phyloP scores from a whole-genome alignment of 1,284 basidiomycete species.

The Sanghuangporus baumii region DNA sequence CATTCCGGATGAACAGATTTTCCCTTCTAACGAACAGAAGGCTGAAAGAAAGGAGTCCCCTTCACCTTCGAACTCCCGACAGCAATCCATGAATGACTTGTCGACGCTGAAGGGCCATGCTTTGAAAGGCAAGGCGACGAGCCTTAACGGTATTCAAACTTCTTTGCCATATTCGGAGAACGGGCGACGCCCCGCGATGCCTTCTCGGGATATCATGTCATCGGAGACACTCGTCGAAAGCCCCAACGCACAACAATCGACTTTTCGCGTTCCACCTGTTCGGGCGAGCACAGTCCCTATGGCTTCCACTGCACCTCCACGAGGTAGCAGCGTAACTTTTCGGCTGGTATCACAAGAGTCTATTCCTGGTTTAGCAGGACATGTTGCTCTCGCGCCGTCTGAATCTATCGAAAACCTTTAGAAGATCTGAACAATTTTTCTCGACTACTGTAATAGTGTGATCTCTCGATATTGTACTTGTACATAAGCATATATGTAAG shows the following conservation, averaged over 20 bases:
- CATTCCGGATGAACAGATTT: not conserved
- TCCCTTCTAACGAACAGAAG: not conserved
- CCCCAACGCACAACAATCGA: not conserved
- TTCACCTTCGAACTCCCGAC: not conserved
- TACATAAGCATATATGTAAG: too few relatives aligned
- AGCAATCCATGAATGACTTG: not conserved
- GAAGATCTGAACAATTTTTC: too few relatives aligned
- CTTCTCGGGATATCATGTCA: not conserved
- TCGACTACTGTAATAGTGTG: too few relatives aligned
- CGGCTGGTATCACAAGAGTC: not conserved
- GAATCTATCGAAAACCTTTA: too few relatives aligned
- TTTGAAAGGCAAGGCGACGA: not conserved
- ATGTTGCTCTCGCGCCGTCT: not conserved
- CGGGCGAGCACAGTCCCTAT: not conserved
- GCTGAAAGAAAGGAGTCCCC: not conserved
- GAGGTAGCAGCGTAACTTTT: not conserved
- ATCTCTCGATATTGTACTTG: too few relatives aligned
- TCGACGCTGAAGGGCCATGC: not conserved
- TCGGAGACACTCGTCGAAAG: constrained; percentile 4
- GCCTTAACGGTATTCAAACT: not conserved
- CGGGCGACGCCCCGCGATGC: not conserved
- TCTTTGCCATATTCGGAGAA: not conserved
- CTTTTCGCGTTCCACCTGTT: not conserved
- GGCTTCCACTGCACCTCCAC: not conserved
- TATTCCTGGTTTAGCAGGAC: not conserved